These are phyloP conservation scores for Calycina marina DNA, from an alignment of 2,329 filamentous ascomycete genomes.

Conservation along the genomic window DNA sequence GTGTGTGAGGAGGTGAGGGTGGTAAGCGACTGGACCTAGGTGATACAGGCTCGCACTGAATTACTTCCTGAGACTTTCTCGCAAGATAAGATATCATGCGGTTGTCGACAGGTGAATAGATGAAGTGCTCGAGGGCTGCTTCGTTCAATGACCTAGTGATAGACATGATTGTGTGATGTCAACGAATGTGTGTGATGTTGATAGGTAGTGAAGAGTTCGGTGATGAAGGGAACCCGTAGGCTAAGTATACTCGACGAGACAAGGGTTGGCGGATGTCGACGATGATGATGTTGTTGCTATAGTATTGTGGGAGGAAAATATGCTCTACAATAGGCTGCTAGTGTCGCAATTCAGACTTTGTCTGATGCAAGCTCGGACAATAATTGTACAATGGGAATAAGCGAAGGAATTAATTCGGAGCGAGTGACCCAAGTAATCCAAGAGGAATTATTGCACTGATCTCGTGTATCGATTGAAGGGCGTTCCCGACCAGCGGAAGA, in stretches of 20 bases:
- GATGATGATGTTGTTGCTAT: conserved; percentile 1
- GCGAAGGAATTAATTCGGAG: neutral
- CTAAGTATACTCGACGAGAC: neutral
- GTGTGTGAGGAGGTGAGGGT: conserved; percentile 32
- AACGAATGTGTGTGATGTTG: neutral
- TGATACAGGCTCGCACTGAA: conserved; percentile 56
- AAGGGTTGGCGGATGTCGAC: conserved; percentile 1
- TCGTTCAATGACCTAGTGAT: conserved; percentile 34
- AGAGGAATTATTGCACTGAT: neutral
- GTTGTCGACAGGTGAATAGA: conserved; percentile 59
- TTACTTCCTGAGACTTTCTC: conserved; percentile 59
- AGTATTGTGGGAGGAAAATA: conserved; percentile 1
- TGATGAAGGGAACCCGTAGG: neutral
- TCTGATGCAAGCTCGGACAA: no score
- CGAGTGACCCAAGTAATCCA: neutral
- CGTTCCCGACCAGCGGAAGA: neutral
- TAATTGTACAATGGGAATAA: neutral
- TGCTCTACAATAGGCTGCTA: neutral
- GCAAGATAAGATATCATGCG: conserved; percentile 71
- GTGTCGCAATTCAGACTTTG: no score
- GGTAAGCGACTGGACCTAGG: conserved; percentile 30
- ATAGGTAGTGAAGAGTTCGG: neutral
- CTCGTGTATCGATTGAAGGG: no score
- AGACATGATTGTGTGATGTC: neutral
- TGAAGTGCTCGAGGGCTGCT: conserved; percentile 64